Evolutionary conservation across 331 rosid species (phyloP).

Genomic region (Telfairia occidentalis): DNA sequence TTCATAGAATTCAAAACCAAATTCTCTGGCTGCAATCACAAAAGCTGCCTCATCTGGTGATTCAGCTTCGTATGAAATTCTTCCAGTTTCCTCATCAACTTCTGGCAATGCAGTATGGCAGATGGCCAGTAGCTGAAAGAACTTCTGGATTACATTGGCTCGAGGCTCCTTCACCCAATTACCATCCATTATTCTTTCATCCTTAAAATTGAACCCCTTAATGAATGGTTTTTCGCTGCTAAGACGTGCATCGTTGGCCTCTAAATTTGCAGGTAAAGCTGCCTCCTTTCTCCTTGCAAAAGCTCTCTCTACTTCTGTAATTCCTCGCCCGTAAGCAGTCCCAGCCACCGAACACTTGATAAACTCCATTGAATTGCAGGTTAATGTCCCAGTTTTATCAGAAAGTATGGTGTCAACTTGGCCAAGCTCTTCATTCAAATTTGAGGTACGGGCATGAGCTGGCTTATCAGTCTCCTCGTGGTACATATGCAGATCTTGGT

Average conservation of each 20-base stretch:
- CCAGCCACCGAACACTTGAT: slow-evolving; percentile 95
- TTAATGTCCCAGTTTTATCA: slow-evolving; percentile 90
- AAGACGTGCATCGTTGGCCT: slow-evolving; percentile 21
- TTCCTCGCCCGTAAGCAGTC: slow-evolving; percentile 62
- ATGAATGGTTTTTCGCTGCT: slow-evolving; percentile 28
- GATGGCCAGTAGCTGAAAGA: slow-evolving; percentile 53
- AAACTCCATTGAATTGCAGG: slow-evolving; percentile 96
- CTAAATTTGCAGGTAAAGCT: slow-evolving; percentile 18
- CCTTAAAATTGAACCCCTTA: slow-evolving; percentile 77
- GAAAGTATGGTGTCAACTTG: slow-evolving; percentile 93
- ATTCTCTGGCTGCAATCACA: slow-evolving; percentile 89
- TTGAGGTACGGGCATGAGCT: slow-evolving; percentile 84
- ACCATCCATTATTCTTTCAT: slow-evolving; percentile 87
- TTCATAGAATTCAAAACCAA: slow-evolving; percentile 81
- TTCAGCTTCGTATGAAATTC: slow-evolving; percentile 79
- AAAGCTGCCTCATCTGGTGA: slow-evolving; percentile 99
- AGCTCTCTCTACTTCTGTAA: slow-evolving; percentile 95
- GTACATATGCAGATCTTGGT: slow-evolving; percentile 76
- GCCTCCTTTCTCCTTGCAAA: slow-evolving; percentile 43
- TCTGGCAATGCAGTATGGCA: slow-evolving; percentile 97
- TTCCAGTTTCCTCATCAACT: slow-evolving; percentile 66
- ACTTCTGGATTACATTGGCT: slow-evolving; percentile 54
- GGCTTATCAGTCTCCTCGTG: slow-evolving; percentile 81
- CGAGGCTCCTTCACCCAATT: slow-evolving; percentile 58
- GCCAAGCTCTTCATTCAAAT: slow-evolving; percentile 96